A percentile compares a stretch with the other conserved stretches of the same genome.
phyloP scores from a whole-genome alignment of 192 early-diverging fungal species.

The Coemansia sp. region DNA sequence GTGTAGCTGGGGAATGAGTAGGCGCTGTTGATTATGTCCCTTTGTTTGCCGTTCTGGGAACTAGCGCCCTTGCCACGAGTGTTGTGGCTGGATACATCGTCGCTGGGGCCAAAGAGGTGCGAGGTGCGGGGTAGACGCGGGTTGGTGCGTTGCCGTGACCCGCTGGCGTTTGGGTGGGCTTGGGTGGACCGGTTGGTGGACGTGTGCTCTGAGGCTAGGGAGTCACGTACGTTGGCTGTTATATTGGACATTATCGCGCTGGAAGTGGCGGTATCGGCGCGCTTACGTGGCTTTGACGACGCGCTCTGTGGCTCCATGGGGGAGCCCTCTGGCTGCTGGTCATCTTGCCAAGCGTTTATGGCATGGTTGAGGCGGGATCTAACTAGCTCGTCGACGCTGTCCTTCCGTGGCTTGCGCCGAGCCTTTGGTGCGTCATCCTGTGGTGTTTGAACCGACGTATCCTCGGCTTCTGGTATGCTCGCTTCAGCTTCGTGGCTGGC shows the following conservation, averaged over 20 bases:
- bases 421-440: background rate
- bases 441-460: background rate
- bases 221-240: conserved; percentile 44
- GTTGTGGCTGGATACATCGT: background rate
- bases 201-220: conserved; percentile 33
- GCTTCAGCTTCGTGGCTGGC: background rate
- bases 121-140: background rate
- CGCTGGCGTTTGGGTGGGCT: background rate
- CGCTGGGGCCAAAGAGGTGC: background rate
- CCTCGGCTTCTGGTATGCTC: background rate
- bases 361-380: conserved; percentile 36
- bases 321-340: background rate
- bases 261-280: background rate
- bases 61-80: background rate
- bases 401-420: conserved; percentile 36
- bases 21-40: conserved; percentile 29
- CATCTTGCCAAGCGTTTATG: conserved; percentile 17
- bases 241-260: conserved; percentile 23
- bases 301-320: background rate
- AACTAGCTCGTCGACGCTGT: conserved; percentile 51
- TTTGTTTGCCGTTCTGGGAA: background rate
- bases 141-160: background rate
- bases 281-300: conserved; percentile 8
- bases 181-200: background rate
- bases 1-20: conserved; percentile 48